Evolutionary conservation across 768 basidiomycete genomes (phyloP), one percentile per base, ranked within the genome.

Genomic region (Rubroboletus satanas): DNA sequence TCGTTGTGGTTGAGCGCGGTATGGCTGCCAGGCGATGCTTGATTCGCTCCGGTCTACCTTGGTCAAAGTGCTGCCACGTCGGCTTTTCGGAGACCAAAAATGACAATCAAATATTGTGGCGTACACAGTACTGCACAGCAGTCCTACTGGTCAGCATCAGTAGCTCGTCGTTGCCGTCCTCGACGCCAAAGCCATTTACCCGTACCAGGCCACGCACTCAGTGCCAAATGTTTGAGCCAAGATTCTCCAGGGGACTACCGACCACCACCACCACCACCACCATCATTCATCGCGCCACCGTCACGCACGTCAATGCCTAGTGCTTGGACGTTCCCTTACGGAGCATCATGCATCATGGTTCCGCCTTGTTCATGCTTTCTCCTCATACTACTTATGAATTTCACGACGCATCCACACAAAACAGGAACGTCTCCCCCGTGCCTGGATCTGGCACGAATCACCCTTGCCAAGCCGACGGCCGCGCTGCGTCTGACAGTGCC

Each of bases 371-470:
- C 14, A 9, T 47, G 6, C 5, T 2, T 6, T 2, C 1, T 18
- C 11, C 29, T 21, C 31, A 6, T 9, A n/a, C 7, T 28, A 23
- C n/a, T 29, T 29, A 10, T 5, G n/a, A 11, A n/a, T 49, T 49
- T 38, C 36, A 38, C 36, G 26, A 38, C n/a, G 15, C 46, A 37
- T 26, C 3, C 17, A 28, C 15, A 14, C 48, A 49, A 38, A 38
- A 29, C 54, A 56, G 45, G 28, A 31, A 56, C 32, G 41, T 47
- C 36, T 1, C 6, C 45, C 31, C 9, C n/a, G 56, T 59, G 33
- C 58, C 58, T 61, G 58, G 32, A 45, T 41, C 18, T 12, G 37
- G 29, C 28, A 42, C 45, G 6, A 10, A 49, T 49, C 48, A 36
- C 26, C 36, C 23, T 28, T 5, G 47, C 35, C 47, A 49, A 49